A percentile compares a stretch with the other conserved stretches of the same genome.
These are phyloP conservation scores for Radiomyces spectabilis DNA, from an alignment of 192 early-diverging fungal species.

Conservation along the genomic window DNA sequence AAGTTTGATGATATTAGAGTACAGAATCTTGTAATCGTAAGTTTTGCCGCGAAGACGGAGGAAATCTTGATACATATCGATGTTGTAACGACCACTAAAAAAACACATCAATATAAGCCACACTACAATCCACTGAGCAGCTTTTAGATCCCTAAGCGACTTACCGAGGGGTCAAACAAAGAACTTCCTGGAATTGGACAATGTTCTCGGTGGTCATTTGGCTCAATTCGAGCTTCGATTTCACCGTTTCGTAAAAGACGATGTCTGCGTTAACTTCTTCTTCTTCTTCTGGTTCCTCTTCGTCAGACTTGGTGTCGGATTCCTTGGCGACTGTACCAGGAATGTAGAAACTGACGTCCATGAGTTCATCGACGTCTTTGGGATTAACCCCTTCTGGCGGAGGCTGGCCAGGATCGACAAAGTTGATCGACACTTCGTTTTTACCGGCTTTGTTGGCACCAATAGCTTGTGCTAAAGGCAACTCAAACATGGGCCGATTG, in stretches of 20 bases:
- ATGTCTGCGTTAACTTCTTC: slow-evolving; percentile 58
- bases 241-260: slow-evolving; percentile 87
- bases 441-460: slow-evolving; percentile 79
- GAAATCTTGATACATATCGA: slow-evolving; percentile 87
- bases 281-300: slow-evolving; percentile 59
- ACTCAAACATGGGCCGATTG: slow-evolving; percentile 83
- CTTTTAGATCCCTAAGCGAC: slow-evolving; percentile 1
- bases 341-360: slow-evolving; percentile 90
- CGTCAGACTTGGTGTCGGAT: slow-evolving; percentile 34
- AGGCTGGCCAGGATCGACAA: slow-evolving; percentile 58
- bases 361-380: slow-evolving; percentile 69
- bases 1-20: slow-evolving; percentile 73
- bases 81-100: slow-evolving; percentile 83
- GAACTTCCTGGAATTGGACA: slow-evolving; percentile 79
- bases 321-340: slow-evolving; percentile 64
- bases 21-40: slow-evolving; percentile 96
- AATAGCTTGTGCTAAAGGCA: slow-evolving; percentile 82
- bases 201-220: slow-evolving; percentile 82
- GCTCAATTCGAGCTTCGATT: slow-evolving; percentile 84
- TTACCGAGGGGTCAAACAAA: slow-evolving; percentile 87
- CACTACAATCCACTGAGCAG: neutral
- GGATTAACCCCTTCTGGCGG: slow-evolving; percentile 39
- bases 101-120: neutral
- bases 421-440: slow-evolving; percentile 91
- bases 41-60: slow-evolving; percentile 95